Percentiles rank a stretch among this genome's conserved stretches.
These are phyloP conservation scores for Friedmanniomyces simplex DNA, from an alignment of 495 filamentous ascomycete genomes.

Conservation along the genomic window DNA sequence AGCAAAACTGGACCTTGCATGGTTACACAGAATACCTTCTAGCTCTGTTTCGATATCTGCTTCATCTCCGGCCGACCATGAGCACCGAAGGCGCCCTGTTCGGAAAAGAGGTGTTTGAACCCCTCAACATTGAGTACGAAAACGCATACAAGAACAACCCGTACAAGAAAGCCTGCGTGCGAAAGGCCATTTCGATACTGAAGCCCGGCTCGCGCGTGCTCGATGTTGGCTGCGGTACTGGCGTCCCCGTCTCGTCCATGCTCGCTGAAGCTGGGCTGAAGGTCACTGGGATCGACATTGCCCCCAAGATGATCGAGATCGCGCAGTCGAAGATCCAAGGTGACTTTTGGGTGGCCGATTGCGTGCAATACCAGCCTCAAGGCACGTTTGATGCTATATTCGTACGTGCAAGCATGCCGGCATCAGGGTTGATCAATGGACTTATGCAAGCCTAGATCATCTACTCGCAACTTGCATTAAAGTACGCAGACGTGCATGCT, in stretches of 20 bases:
- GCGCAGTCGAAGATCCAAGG: constrained; percentile 26
- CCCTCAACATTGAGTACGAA: constrained; percentile 13
- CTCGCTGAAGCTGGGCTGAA: constrained; percentile 28
- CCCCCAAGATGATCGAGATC: constrained; percentile 28
- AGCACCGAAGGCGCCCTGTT: not conserved
- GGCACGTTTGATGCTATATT: constrained; percentile 11
- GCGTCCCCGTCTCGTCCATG: constrained; percentile 29
- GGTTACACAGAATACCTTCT: no score
- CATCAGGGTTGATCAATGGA: not conserved
- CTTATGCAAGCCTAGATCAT: not conserved
- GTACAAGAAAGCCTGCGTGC: constrained; percentile 1
- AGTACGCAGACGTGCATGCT: not conserved
- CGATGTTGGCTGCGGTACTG: constrained; percentile 35
- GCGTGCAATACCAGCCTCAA: constrained; percentile 23
- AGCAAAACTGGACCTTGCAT: no score
- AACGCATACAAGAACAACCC: constrained; percentile 9
- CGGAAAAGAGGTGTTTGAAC: not conserved
- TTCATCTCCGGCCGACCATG: not conserved
- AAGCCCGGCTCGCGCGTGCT: constrained; percentile 21
- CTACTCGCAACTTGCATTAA: not conserved
- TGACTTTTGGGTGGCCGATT: constrained; percentile 27
- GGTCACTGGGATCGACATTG: constrained; percentile 33
- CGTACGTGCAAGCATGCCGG: not conserved
- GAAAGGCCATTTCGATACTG: constrained; percentile 13
- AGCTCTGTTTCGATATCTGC: not conserved